Evolutionary conservation across 441 rosid genomes (phyloP), one percentile per base, ranked within the genome.

Genomic region (Omphalea diandra): DNA sequence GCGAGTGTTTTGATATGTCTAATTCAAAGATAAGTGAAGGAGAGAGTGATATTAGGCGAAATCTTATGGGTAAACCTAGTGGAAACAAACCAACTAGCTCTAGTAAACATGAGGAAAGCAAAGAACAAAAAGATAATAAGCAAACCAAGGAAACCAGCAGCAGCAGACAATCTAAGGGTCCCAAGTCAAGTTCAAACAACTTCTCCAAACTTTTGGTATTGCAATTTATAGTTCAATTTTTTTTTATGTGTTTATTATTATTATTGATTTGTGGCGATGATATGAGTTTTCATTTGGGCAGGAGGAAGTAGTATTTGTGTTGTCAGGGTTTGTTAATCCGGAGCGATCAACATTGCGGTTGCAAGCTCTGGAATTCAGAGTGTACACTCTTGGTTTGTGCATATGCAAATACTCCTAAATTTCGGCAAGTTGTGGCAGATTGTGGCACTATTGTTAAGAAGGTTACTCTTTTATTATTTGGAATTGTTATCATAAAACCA

Each of bases 301-400:
- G 99, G 99, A 93, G 56, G 97, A 97, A 36, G 97, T 90, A 20
- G 86, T 85, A 61, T 86, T 93, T 78, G 98, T 82, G 27, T 66
- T 95, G 63, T 95, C 99, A 0, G 99, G 99, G 35, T 91, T 93
- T 73, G 90, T 91, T 63, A 93, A 95, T 61, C 99, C 99, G 0
- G 96, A 91, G 81, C 90, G 98, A 49, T 75, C 88, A 64, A 87
- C 81, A 3, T 77, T 95, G 75, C 87, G 98, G 75, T 88, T 97
- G 0, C 88, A 86, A 69, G 99, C 97, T 24, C 68, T 95, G 77
- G 84, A 85, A 41, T 75, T 80, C 98, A 9, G 85, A 81, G 67
- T 88, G 95, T 74, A 93, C 99, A 0, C 86, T 93, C 59, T 76
- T 93, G 83, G 85, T 91, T 62, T 93, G 89, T 78, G 98, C 98